Evolutionary conservation across 2,329 filamentous ascomycete genomes (phyloP).

Genomic region (Cladosporium austrohemisphaericum): DNA sequence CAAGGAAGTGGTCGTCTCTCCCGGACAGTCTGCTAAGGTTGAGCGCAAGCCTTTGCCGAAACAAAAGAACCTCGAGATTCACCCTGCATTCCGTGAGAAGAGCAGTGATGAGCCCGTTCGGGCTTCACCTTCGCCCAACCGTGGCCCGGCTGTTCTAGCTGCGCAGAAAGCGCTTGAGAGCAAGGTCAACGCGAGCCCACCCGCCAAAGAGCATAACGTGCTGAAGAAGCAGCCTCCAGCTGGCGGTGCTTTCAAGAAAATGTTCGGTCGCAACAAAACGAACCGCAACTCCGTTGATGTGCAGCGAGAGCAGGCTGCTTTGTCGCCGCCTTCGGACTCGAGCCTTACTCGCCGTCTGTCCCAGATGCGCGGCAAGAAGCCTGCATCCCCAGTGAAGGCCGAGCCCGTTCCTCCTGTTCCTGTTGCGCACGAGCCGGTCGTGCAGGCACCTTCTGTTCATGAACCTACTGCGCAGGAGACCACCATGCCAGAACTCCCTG

Average conservation of each 20-base stretch:
- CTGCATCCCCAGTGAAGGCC: conserved; percentile 16
- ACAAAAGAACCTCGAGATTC: conserved; percentile 31
- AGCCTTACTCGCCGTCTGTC: conserved; percentile 40
- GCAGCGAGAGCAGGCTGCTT: conserved; percentile 38
- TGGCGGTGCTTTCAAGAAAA: conserved; percentile 55
- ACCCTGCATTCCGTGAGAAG: conserved; percentile 41
- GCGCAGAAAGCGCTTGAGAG: conserved; percentile 30
- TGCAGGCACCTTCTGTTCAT: conserved; percentile 2
- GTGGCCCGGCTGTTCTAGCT: conserved; percentile 29
- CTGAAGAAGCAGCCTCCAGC: conserved; percentile 40
- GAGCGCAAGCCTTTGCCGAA: conserved; percentile 32
- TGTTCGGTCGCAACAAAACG: conserved; percentile 59
- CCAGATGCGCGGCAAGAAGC: conserved; percentile 37
- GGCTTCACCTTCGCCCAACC: conserved; percentile 27
- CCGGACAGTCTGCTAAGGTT: conserved; percentile 22
- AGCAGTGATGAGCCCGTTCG: conserved; percentile 17
- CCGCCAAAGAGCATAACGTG: conserved; percentile 28
- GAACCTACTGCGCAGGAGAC: not conserved
- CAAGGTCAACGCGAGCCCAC: conserved; percentile 27
- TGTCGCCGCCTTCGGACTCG: conserved; percentile 29
- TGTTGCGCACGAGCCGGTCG: conserved; percentile 12
- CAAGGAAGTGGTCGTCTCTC: conserved; percentile 21
- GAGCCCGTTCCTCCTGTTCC: conserved; percentile 15
- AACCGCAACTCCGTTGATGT: conserved; percentile 45
- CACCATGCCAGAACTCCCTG: not conserved